A percentile compares a stretch with the other conserved stretches of the same genome.
These are phyloP conservation scores for Sarocladium strictum DNA, from an alignment of 2,329 filamentous ascomycete genomes.

Conservation along the genomic window DNA sequence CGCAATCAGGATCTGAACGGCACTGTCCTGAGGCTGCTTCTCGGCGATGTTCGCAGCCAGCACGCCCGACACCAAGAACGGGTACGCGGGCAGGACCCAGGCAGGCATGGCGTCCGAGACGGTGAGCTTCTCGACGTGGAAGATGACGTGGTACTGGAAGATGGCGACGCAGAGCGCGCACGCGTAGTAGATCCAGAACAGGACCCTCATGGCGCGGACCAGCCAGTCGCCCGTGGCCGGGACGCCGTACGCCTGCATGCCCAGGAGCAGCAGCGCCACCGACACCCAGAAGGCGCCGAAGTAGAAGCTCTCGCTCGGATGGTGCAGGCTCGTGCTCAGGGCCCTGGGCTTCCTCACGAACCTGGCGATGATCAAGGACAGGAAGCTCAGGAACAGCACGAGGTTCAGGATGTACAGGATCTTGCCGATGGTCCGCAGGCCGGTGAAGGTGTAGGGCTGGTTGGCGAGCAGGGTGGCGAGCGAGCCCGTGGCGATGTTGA, in stretches of 20 bases:
- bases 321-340: slow-evolving; percentile 52
- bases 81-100: slow-evolving; percentile 50
- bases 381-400: slow-evolving; percentile 41
- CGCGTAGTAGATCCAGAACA: slow-evolving; percentile 46
- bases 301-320: slow-evolving; percentile 61
- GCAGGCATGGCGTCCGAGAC: slow-evolving; percentile 46
- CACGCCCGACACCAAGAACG: slow-evolving; percentile 47
- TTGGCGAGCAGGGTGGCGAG: slow-evolving; percentile 20
- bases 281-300: slow-evolving; percentile 56
- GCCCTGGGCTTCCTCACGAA: slow-evolving; percentile 55
- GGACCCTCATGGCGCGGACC: slow-evolving; percentile 33
- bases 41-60: slow-evolving; percentile 42
- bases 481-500: slow-evolving; percentile 23
- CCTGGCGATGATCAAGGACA: slow-evolving; percentile 46
- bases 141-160: slow-evolving; percentile 23
- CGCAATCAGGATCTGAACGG: slow-evolving; percentile 45
- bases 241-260: slow-evolving; percentile 55
- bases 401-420: slow-evolving; percentile 43
- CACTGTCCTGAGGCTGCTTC: slow-evolving; percentile 35
- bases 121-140: slow-evolving; percentile 31
- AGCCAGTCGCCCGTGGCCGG: slow-evolving; percentile 42
- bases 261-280: slow-evolving; percentile 57
- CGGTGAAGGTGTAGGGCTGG: slow-evolving; percentile 36
- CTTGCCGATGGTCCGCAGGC: slow-evolving; percentile 37
- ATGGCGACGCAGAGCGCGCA: slow-evolving; percentile 18